Base-by-base conservation (phyloP, 2,329 filamentous ascomycete genomes). In the Periconia sp. region DNA sequence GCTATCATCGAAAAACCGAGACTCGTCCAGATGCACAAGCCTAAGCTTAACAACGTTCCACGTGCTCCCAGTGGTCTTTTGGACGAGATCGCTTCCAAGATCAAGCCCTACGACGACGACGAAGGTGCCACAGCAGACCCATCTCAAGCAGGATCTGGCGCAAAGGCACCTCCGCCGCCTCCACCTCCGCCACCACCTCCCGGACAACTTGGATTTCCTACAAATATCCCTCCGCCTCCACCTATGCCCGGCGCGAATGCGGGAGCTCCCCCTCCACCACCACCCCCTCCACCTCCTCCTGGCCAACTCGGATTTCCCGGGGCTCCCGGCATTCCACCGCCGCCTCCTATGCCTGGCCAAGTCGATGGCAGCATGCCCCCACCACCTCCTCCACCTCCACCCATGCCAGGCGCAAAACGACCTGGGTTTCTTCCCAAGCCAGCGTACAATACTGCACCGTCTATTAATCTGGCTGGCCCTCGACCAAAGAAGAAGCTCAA, bases 401-500 rank as follows among this genome's bases (percentile, higher is more conserved):
- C 87, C 42, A 68, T 81, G 54, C 78, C 80, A 39, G 77, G 80
- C 11, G 71, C 70, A 16, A 79, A 76, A 66, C 73, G 77, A 48
- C 89, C 89, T 6, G 86, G 89, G 50, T 96, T 88, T 74, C 73
- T 96, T 50, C 80, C 85, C 34, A 82, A 86, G 52, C 78, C 83
- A 54, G 77, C 80, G 22, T 76, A 77, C 43, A 73, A 76, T 15
- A 67, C 79, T 4, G 65, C 79, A 11, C 73, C 83, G 16, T 81
- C 83, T 6, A 78, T 89, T 56, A 84, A 86, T 30, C 74, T 95
- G 59, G 86, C 89, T 24, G 88, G 91, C 48, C 89, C 91, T 38
- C 80, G 92, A 58, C 91, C 94, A 16, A 97, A 96, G 82, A 97
- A 96, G 84, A 99, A 97, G 79, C 89, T 99, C 71, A 99, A 99